phyloP scores from a whole-genome alignment of 495 filamentous ascomycete species.

The Podospora comata region DNA sequence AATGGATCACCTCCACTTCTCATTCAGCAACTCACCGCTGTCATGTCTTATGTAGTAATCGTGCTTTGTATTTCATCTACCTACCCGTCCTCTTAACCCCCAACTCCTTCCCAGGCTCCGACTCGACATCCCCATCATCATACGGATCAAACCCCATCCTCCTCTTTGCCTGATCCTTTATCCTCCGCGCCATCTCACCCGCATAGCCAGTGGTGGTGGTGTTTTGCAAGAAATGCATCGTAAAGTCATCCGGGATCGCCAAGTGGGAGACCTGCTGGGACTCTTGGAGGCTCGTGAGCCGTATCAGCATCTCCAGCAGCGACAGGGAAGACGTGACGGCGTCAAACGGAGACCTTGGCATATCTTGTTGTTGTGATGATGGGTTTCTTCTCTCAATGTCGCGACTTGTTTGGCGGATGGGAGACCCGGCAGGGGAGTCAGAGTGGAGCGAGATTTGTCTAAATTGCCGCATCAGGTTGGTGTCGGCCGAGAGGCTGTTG shows the following conservation, averaged over 20 bases:
- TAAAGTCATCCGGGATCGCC: slow-evolving; percentile 87
- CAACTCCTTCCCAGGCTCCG: background rate
- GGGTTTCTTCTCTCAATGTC: background rate
- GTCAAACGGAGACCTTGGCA: slow-evolving; percentile 35
- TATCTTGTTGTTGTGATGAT: background rate
- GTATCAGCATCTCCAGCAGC: slow-evolving; percentile 88
- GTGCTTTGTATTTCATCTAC: background rate
- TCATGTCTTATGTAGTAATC: background rate
- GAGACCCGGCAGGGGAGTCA: slow-evolving; percentile 26
- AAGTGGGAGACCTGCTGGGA: slow-evolving; percentile 93
- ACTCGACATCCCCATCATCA: slow-evolving; percentile 31
- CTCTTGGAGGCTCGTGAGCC: slow-evolving; percentile 90
- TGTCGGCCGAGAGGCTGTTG: slow-evolving; percentile 35
- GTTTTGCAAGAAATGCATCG: slow-evolving; percentile 92
- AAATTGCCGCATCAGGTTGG: slow-evolving; percentile 40
- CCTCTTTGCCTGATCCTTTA: slow-evolving; percentile 68
- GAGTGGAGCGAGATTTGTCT: slow-evolving; percentile 39
- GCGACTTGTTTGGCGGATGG: background rate
- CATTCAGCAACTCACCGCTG: too few species aligned
- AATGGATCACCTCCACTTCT: too few species aligned
- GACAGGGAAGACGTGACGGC: slow-evolving; percentile 80
- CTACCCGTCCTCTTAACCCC: background rate
- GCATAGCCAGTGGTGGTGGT: slow-evolving; percentile 68
- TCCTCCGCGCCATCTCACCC: slow-evolving; percentile 63
- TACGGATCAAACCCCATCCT: slow-evolving; percentile 75